A percentile compares a stretch with the other conserved stretches of the same genome.
phyloP scores from a whole-genome alignment of 306 rosid genomes.

The Rosa persica region DNA sequence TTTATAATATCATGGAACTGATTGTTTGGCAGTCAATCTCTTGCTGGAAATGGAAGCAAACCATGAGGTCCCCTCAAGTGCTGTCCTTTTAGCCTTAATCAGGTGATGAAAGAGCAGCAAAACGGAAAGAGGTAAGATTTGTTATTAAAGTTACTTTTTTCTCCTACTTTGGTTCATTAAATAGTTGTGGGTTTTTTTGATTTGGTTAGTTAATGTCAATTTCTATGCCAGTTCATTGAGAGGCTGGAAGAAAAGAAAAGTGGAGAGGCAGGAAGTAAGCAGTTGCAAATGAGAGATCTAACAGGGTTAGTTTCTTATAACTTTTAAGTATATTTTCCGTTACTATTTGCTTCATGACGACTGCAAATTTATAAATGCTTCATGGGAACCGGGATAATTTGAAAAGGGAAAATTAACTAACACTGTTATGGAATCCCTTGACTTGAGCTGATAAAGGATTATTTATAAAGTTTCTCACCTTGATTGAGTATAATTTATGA shows the following conservation, averaged over 20 bases:
- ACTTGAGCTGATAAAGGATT: conserved; percentile 1
- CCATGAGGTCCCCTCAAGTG: conserved; percentile 38
- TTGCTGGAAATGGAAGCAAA: conserved; percentile 40
- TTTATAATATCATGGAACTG: conserved; percentile 19
- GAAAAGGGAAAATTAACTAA: neutral
- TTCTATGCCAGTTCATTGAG: conserved; percentile 58
- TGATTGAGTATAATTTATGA: neutral
- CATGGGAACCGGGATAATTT: neutral
- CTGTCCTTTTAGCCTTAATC: conserved; percentile 71
- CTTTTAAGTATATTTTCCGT: neutral
- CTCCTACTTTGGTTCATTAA: neutral
- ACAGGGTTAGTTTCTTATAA: conserved; percentile 46
- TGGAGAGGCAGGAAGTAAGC: conserved; percentile 49
- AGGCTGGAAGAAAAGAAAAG: conserved; percentile 58
- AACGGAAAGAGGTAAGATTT: conserved; percentile 78
- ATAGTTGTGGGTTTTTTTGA: neutral
- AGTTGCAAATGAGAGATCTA: conserved; percentile 42
- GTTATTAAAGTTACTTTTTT: neutral
- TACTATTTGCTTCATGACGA: neutral
- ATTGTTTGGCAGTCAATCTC: conserved; percentile 51
- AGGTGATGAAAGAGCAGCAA: conserved; percentile 90
- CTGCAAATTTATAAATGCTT: neutral
- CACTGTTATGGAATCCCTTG: neutral
- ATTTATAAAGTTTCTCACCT: neutral
- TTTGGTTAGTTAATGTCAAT: conserved; percentile 17